These are phyloP conservation scores for Rhodomyrtus psidioides DNA, from an alignment of 441 rosid species.

Conservation along the genomic window DNA sequence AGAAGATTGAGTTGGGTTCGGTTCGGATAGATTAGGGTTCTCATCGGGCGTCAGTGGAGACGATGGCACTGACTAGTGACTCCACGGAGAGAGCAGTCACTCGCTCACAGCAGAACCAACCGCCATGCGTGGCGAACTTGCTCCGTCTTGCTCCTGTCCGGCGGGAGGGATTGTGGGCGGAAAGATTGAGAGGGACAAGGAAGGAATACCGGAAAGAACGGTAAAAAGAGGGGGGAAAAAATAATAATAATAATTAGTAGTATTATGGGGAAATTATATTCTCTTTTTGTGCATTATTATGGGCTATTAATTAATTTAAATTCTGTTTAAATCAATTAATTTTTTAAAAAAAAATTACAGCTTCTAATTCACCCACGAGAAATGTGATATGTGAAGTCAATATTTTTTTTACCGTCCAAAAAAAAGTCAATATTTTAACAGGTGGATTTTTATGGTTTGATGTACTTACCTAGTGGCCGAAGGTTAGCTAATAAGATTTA, in stretches of 20 bases:
- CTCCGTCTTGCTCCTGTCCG: not conserved
- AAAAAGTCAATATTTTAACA: accelerated
- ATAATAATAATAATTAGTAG: no score
- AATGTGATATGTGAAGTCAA: accelerated
- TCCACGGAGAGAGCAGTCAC: not conserved
- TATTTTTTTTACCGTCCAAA: no score
- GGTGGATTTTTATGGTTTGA: accelerated
- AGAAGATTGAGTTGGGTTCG: slow-evolving; percentile 1
- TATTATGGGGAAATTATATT: not conserved
- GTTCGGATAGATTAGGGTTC: slow-evolving; percentile 8
- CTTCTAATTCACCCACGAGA: accelerated
- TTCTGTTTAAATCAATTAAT: not conserved
- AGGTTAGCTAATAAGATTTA: not conserved
- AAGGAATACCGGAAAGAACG: not conserved
- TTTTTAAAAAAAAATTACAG: not conserved
- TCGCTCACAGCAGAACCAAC: not conserved
- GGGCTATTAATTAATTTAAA: not conserved
- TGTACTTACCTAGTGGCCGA: accelerated
- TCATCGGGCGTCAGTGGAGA: not conserved
- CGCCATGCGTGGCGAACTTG: not conserved
- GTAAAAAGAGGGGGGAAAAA: not conserved
- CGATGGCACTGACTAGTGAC: not conserved
- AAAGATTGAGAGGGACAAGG: not conserved
- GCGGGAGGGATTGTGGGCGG: not conserved
- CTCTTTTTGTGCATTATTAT: no score